Evolutionary conservation across 1,284 basidiomycete genomes (phyloP).

Genomic region (Chalciporus sp.): DNA sequence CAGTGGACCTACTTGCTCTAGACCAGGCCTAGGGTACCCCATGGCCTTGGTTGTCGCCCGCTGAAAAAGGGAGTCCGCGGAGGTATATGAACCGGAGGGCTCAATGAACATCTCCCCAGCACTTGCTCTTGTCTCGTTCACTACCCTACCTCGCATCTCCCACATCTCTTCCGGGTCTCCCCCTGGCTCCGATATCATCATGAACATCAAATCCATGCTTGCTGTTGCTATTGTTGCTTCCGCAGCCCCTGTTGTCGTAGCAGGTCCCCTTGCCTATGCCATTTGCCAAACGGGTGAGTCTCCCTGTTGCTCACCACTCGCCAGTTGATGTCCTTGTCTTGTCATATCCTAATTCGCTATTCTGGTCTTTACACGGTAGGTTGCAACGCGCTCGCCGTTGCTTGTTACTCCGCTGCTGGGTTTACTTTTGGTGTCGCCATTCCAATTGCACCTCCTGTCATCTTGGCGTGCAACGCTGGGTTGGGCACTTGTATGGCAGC

Average conservation of each 20-base stretch:
- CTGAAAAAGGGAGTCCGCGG: too few species aligned
- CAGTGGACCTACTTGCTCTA: too few species aligned
- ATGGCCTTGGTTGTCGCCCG: too few species aligned
- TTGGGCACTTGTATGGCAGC: too few species aligned
- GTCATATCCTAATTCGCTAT: neutral
- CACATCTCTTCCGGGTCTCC: too few species aligned
- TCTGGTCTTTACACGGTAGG: too few species aligned
- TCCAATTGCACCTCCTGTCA: too few species aligned
- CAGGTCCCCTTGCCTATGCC: conserved; percentile 47
- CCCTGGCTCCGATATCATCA: neutral
- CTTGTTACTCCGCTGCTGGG: conserved; percentile 58
- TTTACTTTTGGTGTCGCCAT: conserved; percentile 54
- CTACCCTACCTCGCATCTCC: neutral
- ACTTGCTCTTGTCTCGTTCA: neutral
- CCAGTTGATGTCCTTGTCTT: neutral
- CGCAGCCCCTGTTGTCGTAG: conserved; percentile 28
- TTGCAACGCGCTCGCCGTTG: conserved; percentile 51
- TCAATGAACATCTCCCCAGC: neutral
- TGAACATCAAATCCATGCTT: conserved; percentile 31
- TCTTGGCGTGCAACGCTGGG: too few species aligned
- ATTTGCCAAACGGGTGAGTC: conserved; percentile 50
- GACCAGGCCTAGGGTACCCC: too few species aligned
- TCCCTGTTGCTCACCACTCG: neutral
- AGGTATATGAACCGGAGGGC: too few species aligned
- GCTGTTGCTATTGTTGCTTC: conserved; percentile 24